These are phyloP conservation scores for Darksidea phi DNA, from an alignment of 495 filamentous ascomycete genomes.

Conservation along the genomic window DNA sequence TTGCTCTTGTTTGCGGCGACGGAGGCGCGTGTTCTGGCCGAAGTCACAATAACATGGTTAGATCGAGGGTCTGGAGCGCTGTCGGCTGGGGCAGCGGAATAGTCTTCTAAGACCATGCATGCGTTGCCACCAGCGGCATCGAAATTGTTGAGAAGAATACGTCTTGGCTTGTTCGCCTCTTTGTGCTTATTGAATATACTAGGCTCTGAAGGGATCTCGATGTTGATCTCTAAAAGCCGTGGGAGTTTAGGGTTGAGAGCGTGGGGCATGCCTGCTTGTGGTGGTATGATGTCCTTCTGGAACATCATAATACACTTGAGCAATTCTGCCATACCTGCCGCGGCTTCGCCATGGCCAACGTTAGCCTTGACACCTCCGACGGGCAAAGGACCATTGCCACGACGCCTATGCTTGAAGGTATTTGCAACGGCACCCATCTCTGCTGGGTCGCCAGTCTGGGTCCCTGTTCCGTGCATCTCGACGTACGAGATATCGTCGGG, in stretches of 20 bases:
- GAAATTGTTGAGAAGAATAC: constrained; percentile 36
- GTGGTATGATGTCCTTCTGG: constrained; percentile 20
- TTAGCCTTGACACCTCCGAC: constrained; percentile 41
- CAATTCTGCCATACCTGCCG: constrained; percentile 40
- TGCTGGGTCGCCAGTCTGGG: constrained; percentile 42
- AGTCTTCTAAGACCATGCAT: constrained; percentile 45
- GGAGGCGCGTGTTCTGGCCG: constrained; percentile 44
- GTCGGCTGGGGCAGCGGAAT: constrained; percentile 23
- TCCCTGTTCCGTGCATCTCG: constrained; percentile 47
- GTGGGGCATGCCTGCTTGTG: constrained; percentile 23
- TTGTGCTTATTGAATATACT: constrained; percentile 13
- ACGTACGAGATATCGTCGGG: constrained; percentile 37
- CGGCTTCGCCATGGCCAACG: constrained; percentile 42
- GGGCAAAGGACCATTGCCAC: background rate
- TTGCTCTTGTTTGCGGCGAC: constrained; percentile 42
- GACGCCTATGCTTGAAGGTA: constrained; percentile 18
- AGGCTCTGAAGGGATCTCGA: constrained; percentile 31
- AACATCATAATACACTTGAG: constrained; percentile 45
- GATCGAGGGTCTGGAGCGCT: constrained; percentile 36
- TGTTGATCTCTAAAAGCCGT: background rate
- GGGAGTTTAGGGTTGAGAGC: constrained; percentile 17
- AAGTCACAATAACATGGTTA: constrained; percentile 38
- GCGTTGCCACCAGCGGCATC: constrained; percentile 38
- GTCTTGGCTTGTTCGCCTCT: constrained; percentile 23
- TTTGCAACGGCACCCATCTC: constrained; percentile 40